phyloP scores from a whole-genome alignment of 2,329 filamentous ascomycete species.

The Ophiostoma quercus region DNA sequence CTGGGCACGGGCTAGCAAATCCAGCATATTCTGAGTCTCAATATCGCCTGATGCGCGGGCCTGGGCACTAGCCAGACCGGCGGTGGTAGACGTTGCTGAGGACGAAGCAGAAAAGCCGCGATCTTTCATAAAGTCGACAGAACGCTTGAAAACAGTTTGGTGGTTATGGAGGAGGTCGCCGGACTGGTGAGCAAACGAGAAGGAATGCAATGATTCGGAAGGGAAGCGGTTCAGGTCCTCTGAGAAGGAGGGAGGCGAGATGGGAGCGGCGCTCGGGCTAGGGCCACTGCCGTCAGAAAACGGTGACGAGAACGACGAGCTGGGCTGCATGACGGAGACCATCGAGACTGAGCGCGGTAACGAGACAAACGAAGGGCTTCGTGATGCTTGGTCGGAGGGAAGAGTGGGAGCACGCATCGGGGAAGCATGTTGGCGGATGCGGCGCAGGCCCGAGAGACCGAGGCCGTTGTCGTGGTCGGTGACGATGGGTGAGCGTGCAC shows the following conservation, averaged over 20 bases:
- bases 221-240: slow-evolving; percentile 92
- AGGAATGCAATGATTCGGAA: slow-evolving; percentile 92
- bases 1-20: slow-evolving; percentile 76
- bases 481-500: slow-evolving; percentile 75
- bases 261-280: slow-evolving; percentile 44
- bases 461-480: slow-evolving; percentile 83
- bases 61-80: slow-evolving; percentile 75
- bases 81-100: slow-evolving; percentile 40
- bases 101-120: slow-evolving; percentile 62
- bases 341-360: slow-evolving; percentile 67
- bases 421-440: slow-evolving; percentile 79
- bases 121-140: slow-evolving; percentile 94
- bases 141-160: slow-evolving; percentile 87
- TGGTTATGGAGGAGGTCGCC: slow-evolving; percentile 87
- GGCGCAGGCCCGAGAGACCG: slow-evolving; percentile 78
- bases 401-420: slow-evolving; percentile 60
- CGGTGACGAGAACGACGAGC: slow-evolving; percentile 37
- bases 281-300: slow-evolving; percentile 32
- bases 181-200: slow-evolving; percentile 94
- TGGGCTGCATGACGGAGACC: slow-evolving; percentile 57
- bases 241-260: slow-evolving; percentile 69
- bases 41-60: slow-evolving; percentile 75
- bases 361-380: slow-evolving; percentile 49
- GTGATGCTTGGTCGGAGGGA: slow-evolving; percentile 60
- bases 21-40: slow-evolving; percentile 85